phyloP scores from a whole-genome alignment of 768 basidiomycete species.

The Leccinum fibrillosum region DNA sequence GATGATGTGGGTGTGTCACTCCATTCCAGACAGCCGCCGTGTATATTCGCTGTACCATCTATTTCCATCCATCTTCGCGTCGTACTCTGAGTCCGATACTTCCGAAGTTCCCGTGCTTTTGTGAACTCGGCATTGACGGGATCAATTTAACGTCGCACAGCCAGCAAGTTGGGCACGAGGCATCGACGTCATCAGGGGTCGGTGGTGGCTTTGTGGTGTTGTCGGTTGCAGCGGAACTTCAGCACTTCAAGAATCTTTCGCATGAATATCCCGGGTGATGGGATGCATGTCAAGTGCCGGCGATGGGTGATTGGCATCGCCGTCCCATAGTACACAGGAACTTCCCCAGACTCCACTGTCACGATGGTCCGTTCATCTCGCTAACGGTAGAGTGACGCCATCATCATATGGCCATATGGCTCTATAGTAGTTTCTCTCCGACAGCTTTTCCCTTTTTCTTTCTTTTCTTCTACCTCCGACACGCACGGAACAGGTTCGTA shows the following conservation, averaged over 20 bases:
- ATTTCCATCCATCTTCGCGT: neutral
- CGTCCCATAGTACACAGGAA: neutral
- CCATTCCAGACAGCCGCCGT: neutral
- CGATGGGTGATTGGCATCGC: neutral
- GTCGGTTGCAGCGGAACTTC: neutral
- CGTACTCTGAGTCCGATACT: neutral
- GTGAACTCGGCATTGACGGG: neutral
- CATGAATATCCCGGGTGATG: neutral
- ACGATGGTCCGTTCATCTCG: conserved; percentile 9
- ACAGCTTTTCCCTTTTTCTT: neutral
- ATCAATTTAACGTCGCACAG: neutral
- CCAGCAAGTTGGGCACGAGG: conserved; percentile 5
- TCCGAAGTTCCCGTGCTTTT: neutral
- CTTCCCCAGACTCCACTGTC: conserved; percentile 8
- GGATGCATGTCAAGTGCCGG: neutral
- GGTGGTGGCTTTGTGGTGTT: neutral
- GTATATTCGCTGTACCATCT: neutral
- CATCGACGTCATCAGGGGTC: conserved; percentile 21
- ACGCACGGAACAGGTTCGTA: neutral
- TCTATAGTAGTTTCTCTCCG: neutral
- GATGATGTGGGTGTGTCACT: neutral
- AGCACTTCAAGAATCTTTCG: neutral
- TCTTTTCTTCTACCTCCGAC: neutral
- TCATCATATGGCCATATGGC: neutral
- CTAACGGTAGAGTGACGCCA: conserved; percentile 10